Percentiles rank a stretch among this genome's conserved stretches.
Evolutionary conservation across 2,329 filamentous ascomycete genomes (phyloP).

Genomic region (Conoideocrella luteorostrata): DNA sequence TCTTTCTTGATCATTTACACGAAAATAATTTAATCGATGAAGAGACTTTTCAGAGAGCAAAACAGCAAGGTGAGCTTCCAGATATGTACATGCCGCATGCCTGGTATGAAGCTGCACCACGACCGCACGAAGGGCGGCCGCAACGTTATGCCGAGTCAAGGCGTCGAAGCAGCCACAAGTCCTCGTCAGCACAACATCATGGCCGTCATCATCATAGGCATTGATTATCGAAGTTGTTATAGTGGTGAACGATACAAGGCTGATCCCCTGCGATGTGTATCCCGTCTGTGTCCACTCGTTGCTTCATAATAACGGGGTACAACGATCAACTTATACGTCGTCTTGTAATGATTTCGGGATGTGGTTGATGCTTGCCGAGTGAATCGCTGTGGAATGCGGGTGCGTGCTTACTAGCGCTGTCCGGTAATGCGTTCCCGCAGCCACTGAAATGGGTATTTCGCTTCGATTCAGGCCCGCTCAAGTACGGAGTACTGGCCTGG

Average conservation of each 20-base stretch:
- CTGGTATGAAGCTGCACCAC: background rate
- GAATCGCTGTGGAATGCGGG: background rate
- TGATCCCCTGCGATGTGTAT: too few relatives aligned
- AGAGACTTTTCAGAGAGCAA: constrained; percentile 16
- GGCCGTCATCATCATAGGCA: background rate
- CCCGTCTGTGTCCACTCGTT: background rate
- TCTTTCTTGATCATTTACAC: constrained; percentile 32
- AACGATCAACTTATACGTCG: background rate
- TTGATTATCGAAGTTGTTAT: background rate
- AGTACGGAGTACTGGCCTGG: too few relatives aligned
- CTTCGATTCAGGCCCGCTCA: background rate
- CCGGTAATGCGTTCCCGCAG: background rate
- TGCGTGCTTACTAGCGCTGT: background rate
- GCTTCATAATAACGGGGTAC: background rate
- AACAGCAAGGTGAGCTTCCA: constrained; percentile 24
- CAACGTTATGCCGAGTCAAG: background rate
- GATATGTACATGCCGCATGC: background rate
- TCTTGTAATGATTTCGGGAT: too few relatives aligned
- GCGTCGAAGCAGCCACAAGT: background rate
- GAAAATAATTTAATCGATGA: constrained; percentile 20
- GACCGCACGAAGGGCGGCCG: background rate
- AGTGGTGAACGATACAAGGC: too few relatives aligned
- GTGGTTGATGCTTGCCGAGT: background rate
- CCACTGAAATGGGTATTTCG: background rate
- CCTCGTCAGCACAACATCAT: background rate